Percentiles rank a stretch among this genome's conserved stretches.
Conservation (phyloP, 495 filamentous ascomycete species). For the Entonaema liquescens region DNA sequence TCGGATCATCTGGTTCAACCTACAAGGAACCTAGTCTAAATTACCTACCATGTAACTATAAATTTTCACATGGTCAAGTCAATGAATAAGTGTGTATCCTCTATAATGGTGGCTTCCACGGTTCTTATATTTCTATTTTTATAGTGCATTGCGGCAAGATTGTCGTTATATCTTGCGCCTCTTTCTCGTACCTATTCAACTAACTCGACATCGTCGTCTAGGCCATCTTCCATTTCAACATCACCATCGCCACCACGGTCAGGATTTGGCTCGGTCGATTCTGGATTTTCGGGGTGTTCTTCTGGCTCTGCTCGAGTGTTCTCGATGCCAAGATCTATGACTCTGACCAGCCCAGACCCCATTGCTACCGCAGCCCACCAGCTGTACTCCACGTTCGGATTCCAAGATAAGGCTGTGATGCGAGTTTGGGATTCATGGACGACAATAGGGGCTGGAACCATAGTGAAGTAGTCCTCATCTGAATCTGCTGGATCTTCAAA, state of each 20-base stretch:
- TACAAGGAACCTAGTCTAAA: too few species aligned
- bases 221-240: slow-evolving; percentile 19
- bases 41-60: too few species aligned
- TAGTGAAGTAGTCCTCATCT: slow-evolving; percentile 40
- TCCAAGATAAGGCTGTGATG: slow-evolving; percentile 56
- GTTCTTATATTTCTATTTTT: not conserved
- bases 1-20: not conserved
- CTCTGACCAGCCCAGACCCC: slow-evolving; percentile 57
- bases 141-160: not conserved
- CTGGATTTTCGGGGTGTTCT: slow-evolving; percentile 3
- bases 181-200: not conserved
- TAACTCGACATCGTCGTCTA: slow-evolving; percentile 34
- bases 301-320: not conserved
- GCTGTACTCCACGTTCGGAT: slow-evolving; percentile 57
- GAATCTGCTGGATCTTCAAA: slow-evolving; percentile 25
- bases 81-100: not conserved
- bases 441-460: slow-evolving; percentile 50
- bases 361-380: slow-evolving; percentile 64
- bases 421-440: slow-evolving; percentile 57
- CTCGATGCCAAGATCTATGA: slow-evolving; percentile 58
- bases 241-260: not conserved
- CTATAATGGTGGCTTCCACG: not conserved
- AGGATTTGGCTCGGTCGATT: not conserved
- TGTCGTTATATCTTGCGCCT: not conserved
- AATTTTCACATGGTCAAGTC: not conserved